Base-by-base conservation (phyloP, 1,284 basidiomycete genomes). In the Prillingera fragicola region DNA sequence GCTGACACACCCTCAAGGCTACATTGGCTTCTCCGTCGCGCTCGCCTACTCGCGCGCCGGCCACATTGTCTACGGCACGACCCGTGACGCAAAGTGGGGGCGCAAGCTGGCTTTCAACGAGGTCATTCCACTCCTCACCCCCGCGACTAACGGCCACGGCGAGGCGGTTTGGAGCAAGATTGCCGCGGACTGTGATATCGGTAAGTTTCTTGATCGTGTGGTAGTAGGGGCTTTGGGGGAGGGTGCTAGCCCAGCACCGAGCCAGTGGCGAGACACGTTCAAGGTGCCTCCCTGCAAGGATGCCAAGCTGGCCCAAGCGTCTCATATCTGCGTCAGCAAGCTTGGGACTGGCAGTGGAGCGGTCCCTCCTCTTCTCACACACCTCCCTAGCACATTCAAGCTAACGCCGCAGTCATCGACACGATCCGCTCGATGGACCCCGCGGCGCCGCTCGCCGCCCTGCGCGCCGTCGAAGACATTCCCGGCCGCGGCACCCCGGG, bases 31-130 rank as follows among this genome's bases (percentile, higher is more conserved):
- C 8, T 74, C 76, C 6, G 69, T 70, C 18, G 73, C 76, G 2
- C 73, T 76, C 39, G 77, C 78, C 0, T 69, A 78, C 35, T 64
- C 72, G 5, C 73, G 78, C n/a, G 74, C 73, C 0, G 78, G 78
- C 0, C 77, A 80, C 50, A 69, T 73, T 21, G 78, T 79, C 4
- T 78, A 76, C 44, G 78, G 78, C 18, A 63, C 72, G 12, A 77
- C 76, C 0, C 74, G 78, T 5, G 64, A 69, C 7, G 57, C 51
- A 5, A 74, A 74, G 42, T 39, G 41, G 3, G 55, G 50, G 2
- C 72, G 68, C 1, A 71, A 72, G 36, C 46, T 55, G 38, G 67
- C 70, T 1, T 67, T 69, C 12, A 72, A 77, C 56, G 78, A 79
- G 62, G 77, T 81, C 48, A 73, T 75, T 21, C 77, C 79, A 1